Conservation (phyloP, 495 filamentous ascomycete species). For the Haplographium delicatum region DNA sequence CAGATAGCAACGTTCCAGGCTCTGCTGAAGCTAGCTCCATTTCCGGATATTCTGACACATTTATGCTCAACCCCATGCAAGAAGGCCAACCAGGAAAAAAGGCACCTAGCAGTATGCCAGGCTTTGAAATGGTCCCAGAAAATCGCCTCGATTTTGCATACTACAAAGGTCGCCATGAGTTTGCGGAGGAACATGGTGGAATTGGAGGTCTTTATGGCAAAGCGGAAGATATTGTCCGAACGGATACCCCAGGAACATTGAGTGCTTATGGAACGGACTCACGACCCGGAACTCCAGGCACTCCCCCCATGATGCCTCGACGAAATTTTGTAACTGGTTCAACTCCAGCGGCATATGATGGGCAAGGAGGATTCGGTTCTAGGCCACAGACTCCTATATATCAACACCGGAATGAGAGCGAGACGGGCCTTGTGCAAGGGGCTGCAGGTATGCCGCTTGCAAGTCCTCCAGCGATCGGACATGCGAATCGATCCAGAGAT, state of each 20-base stretch:
- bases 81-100: constrained; percentile 65
- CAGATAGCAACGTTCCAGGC: constrained; percentile 43
- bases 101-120: constrained; percentile 39
- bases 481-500: constrained; percentile 3
- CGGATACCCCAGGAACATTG: constrained; percentile 58
- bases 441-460: constrained; percentile 24
- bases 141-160: constrained; percentile 88
- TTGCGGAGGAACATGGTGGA: constrained; percentile 80
- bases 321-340: constrained; percentile 8
- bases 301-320: constrained; percentile 1
- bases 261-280: constrained; percentile 27
- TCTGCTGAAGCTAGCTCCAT: constrained; percentile 57
- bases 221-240: constrained; percentile 58
- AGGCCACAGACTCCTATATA: constrained; percentile 4
- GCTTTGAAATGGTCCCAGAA: constrained; percentile 88
- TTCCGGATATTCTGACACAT: constrained; percentile 60
- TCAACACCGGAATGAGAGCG: constrained; percentile 22
- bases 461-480: constrained; percentile 5
- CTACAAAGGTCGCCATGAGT: constrained; percentile 84
- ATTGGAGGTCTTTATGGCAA: constrained; percentile 67
- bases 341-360: constrained; percentile 15
- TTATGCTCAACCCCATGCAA: constrained; percentile 77
- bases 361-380: constrained; percentile 6
- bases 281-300: constrained; percentile 19
- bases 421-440: constrained; percentile 35